These are phyloP conservation scores for Hymenochaete sp. DNA, from an alignment of 1,284 basidiomycete species.

Conservation along the genomic window DNA sequence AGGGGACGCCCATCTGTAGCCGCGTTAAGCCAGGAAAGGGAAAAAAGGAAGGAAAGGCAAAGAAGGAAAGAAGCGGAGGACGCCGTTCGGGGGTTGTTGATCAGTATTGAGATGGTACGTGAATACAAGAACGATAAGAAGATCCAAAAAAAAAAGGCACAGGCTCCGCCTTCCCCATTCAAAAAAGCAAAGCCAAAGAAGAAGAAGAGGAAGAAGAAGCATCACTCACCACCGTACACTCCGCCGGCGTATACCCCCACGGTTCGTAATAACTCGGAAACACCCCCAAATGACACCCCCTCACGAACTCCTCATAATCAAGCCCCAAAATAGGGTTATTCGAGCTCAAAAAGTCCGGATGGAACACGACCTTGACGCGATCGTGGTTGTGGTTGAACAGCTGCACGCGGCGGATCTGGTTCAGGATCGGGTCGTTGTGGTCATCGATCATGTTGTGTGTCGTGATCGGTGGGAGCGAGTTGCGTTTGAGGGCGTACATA, in stretches of 20 bases:
- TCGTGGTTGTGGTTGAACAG: slow-evolving; percentile 82
- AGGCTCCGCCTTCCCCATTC: too few relatives aligned
- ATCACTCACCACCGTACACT: slow-evolving; percentile 55
- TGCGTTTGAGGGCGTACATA: slow-evolving; percentile 92
- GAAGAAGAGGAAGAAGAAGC: slow-evolving; percentile 33
- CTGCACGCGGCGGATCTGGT: slow-evolving; percentile 88
- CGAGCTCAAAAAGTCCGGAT: slow-evolving; percentile 96
- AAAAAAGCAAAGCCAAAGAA: not conserved
- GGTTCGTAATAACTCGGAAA: slow-evolving; percentile 97
- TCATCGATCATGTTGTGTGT: slow-evolving; percentile 99
- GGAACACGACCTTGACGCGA: slow-evolving; percentile 95
- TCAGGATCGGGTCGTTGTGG: slow-evolving; percentile 84
- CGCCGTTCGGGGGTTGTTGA: slow-evolving; percentile 1
- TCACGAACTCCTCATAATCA: slow-evolving; percentile 98
- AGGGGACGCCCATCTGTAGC: slow-evolving; percentile 86
- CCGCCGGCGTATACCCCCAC: slow-evolving; percentile 85
- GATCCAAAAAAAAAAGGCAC: too few relatives aligned
- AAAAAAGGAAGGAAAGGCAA: too few relatives aligned
- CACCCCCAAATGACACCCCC: slow-evolving; percentile 95
- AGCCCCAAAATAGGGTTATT: slow-evolving; percentile 96
- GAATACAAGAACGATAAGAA: too few relatives aligned
- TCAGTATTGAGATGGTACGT: slow-evolving; percentile 8
- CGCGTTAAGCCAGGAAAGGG: not conserved
- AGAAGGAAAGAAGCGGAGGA: slow-evolving; percentile 19
- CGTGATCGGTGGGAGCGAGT: slow-evolving; percentile 84